phyloP scores from a whole-genome alignment of 768 basidiomycete species.

The Tulasnella sp. region DNA sequence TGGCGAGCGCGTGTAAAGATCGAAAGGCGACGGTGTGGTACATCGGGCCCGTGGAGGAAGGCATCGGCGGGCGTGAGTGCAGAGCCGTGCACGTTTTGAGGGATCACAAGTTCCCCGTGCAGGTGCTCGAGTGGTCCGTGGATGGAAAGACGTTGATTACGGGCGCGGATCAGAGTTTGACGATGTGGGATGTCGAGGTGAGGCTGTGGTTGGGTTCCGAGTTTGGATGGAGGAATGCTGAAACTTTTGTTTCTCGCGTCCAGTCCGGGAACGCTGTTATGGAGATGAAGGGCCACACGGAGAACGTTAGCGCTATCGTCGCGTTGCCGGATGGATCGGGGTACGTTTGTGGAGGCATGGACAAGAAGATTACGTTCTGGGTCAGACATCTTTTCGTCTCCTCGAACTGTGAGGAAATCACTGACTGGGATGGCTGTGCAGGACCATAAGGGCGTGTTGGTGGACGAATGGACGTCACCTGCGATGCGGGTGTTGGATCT shows the following conservation, averaged over 20 bases:
- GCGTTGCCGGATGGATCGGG: conserved; percentile 86
- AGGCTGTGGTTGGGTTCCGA: conserved; percentile 17
- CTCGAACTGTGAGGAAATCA: neutral
- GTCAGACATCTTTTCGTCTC: conserved; percentile 32
- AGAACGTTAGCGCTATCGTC: conserved; percentile 73
- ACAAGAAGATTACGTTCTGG: conserved; percentile 75
- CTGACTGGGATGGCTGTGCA: conserved; percentile 26
- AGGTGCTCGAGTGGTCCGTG: conserved; percentile 83
- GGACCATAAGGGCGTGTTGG: conserved; percentile 64
- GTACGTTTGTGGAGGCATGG: conserved; percentile 82
- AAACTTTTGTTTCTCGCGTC: conserved; percentile 15
- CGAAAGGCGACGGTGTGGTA: conserved; percentile 82
- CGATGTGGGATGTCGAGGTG: conserved; percentile 87
- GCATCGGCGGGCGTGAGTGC: conserved; percentile 47
- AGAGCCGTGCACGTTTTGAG: conserved; percentile 45
- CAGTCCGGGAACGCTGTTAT: conserved; percentile 67
- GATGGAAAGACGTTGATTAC: conserved; percentile 79
- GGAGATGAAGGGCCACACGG: conserved; percentile 57
- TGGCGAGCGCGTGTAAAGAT: conserved; percentile 86
- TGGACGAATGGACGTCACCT: conserved; percentile 54
- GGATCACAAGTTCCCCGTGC: conserved; percentile 71
- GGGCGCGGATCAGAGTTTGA: conserved; percentile 66
- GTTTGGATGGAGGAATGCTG: neutral
- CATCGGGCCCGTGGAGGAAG: conserved; percentile 36
- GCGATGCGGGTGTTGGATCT: conserved; percentile 80